These are phyloP conservation scores for Apiospora phragmitis DNA, from an alignment of 2,329 filamentous ascomycete species.

Conservation along the genomic window DNA sequence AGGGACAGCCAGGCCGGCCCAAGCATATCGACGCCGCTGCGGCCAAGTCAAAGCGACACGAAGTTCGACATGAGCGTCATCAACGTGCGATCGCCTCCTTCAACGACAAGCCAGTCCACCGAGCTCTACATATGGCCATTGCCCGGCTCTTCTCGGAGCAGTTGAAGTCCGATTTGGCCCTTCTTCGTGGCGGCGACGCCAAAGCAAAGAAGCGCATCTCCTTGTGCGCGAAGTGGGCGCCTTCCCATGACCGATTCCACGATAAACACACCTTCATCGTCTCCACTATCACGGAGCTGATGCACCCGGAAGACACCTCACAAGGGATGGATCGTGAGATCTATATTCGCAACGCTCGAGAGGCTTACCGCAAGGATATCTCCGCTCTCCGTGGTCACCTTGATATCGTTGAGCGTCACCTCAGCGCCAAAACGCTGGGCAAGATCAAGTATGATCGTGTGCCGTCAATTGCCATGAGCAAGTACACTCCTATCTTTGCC, in stretches of 20 bases:
- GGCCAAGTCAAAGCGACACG: conserved; percentile 23
- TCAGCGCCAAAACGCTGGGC: conserved; percentile 45
- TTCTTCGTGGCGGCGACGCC: conserved; percentile 40
- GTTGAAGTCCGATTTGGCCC: conserved; percentile 46
- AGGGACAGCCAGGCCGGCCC: conserved; percentile 19
- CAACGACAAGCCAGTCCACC: conserved; percentile 45
- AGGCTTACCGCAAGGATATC: conserved; percentile 51
- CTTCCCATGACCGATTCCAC: conserved; percentile 53
- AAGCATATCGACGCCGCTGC: conserved; percentile 19
- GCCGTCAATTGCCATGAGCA: conserved; percentile 57
- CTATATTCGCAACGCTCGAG: conserved; percentile 55
- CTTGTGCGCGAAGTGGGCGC: conserved; percentile 62
- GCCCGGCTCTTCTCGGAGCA: conserved; percentile 59
- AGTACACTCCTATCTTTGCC: conserved; percentile 49
- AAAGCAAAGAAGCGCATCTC: conserved; percentile 48
- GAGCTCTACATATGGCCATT: conserved; percentile 51
- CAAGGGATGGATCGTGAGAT: conserved; percentile 39
- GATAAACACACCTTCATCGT: conserved; percentile 59
- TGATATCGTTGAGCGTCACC: conserved; percentile 52
- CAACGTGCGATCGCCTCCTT: conserved; percentile 41
- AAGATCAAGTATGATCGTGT: conserved; percentile 59
- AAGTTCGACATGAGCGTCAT: conserved; percentile 41
- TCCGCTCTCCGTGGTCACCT: conserved; percentile 55
- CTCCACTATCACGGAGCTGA: conserved; percentile 56
- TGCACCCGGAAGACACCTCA: conserved; percentile 42